These are phyloP conservation scores for Capronia epimyces DNA, from an alignment of 2,329 filamentous ascomycete species.

Conservation along the genomic window DNA sequence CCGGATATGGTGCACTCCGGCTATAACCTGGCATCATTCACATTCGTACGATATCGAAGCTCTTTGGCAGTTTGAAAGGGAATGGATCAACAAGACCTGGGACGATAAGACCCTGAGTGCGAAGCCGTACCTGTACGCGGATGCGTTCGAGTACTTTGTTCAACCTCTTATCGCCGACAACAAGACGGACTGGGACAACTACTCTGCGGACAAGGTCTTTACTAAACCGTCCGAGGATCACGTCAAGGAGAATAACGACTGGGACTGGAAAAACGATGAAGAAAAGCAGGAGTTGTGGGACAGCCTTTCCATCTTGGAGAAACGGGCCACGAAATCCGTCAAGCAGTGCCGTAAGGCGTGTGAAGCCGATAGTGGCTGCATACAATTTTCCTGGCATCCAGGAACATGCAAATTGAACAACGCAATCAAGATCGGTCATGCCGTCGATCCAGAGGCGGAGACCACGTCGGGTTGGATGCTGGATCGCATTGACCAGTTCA, in stretches of 20 bases:
- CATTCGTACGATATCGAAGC: conserved; percentile 21
- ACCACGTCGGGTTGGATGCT: conserved; percentile 21
- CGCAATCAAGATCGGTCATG: conserved; percentile 16
- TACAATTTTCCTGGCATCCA: conserved; percentile 22
- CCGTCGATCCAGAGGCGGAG: conserved; percentile 9
- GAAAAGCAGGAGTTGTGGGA: conserved; percentile 21
- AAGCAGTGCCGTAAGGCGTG: conserved; percentile 18
- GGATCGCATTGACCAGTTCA: conserved; percentile 17
- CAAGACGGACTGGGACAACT: conserved; percentile 23
- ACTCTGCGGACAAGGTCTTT: conserved; percentile 20
- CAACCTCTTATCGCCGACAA: conserved; percentile 12
- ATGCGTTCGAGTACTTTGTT: conserved; percentile 22
- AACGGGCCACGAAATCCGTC: conserved; percentile 10
- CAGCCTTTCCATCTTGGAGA: conserved; percentile 13
- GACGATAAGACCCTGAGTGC: conserved; percentile 12
- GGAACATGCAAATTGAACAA: conserved; percentile 20
- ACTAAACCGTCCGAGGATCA: conserved; percentile 15
- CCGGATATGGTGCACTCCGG: conserved; percentile 17
- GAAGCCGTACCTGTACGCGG: conserved; percentile 19
- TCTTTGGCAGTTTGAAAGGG: conserved; percentile 24
- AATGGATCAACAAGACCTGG: conserved; percentile 24
- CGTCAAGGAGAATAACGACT: conserved; percentile 20
- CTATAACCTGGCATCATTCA: conserved; percentile 24
- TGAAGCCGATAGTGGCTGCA: conserved; percentile 15
- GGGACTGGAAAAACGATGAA: conserved; percentile 21